Conservation (phyloP, 352 stramenopile species). For the Phytophthora colocasiae region DNA sequence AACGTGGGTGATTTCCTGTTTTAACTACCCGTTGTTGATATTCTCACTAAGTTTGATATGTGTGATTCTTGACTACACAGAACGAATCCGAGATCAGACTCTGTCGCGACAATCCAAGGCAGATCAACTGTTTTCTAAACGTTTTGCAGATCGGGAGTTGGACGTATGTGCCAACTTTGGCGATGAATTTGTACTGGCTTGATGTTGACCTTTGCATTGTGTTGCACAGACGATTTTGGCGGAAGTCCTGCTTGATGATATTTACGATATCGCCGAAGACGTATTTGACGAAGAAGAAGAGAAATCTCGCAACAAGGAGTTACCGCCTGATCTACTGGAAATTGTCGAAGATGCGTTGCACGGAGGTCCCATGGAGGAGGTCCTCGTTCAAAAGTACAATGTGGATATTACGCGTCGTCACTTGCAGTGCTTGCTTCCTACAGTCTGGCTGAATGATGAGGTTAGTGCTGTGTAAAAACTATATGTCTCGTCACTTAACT, state of each 20-base stretch:
- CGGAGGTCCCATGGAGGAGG: constrained; percentile 56
- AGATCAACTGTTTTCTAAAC: constrained; percentile 55
- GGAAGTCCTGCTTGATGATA: constrained; percentile 64
- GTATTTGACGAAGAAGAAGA: constrained; percentile 61
- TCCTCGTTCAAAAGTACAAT: constrained; percentile 86
- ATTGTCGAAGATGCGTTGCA: constrained; percentile 69
- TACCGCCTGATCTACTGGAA: constrained; percentile 68
- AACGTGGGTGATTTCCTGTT: constrained; percentile 32
- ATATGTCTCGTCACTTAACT: neutral
- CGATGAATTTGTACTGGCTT: neutral
- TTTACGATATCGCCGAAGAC: constrained; percentile 66
- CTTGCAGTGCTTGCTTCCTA: constrained; percentile 74
- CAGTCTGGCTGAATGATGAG: constrained; percentile 86
- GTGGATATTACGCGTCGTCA: constrained; percentile 79
- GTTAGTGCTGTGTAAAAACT: constrained; percentile 23
- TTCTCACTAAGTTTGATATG: neutral
- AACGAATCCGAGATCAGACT: constrained; percentile 46
- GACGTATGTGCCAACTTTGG: constrained; percentile 37
- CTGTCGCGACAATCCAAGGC: constrained; percentile 40
- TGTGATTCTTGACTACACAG: constrained; percentile 21
- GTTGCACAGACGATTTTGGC: constrained; percentile 56
- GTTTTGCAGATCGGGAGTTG: constrained; percentile 48
- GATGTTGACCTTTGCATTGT: neutral
- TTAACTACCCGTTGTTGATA: neutral
- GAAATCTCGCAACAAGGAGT: constrained; percentile 54